A percentile compares a stretch with the other conserved stretches of the same genome.
Conservation (phyloP, 176 grass and related monocot species). For the Stipa capillata region DNA sequence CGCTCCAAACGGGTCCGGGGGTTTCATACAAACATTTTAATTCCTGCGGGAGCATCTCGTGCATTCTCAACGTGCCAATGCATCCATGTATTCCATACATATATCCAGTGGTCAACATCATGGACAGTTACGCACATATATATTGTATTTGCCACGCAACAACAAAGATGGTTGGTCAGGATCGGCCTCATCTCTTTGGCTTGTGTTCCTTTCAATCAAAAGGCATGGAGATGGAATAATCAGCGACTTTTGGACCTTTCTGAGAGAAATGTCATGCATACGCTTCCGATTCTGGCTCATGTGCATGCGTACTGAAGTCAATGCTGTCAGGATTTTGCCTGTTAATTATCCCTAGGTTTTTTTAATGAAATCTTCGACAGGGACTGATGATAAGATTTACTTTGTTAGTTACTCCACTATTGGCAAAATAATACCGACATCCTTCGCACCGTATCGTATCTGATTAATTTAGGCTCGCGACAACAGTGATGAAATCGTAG, state of each 20-base stretch:
- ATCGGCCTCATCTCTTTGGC: conserved; percentile 10
- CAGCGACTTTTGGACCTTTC: conserved; percentile 22
- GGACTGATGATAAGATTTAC: background rate
- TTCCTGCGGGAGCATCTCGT: no score
- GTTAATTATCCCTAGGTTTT: background rate
- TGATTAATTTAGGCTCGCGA: no score
- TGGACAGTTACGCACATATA: no score
- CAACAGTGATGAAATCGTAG: background rate
- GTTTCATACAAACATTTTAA: no score
- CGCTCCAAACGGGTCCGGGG: no score
- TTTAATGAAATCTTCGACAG: no score
- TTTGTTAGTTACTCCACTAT: background rate
- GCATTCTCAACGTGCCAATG: no score
- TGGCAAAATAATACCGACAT: background rate
- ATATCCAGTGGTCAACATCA: no score
- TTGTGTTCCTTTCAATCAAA: conserved; percentile 31
- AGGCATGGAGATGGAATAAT: conserved; percentile 14
- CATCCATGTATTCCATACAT: no score
- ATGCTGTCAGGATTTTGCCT: background rate
- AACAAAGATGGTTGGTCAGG: background rate
- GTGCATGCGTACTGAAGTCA: conserved; percentile 20
- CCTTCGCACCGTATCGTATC: background rate
- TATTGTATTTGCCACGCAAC: conserved; percentile 19
- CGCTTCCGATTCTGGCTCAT: conserved; percentile 16
- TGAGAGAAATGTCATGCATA: background rate